Evolutionary conservation across 257 asterid genomes (phyloP), one percentile per base, ranked within the genome.

Genomic region (Primulina huaijiensis): DNA sequence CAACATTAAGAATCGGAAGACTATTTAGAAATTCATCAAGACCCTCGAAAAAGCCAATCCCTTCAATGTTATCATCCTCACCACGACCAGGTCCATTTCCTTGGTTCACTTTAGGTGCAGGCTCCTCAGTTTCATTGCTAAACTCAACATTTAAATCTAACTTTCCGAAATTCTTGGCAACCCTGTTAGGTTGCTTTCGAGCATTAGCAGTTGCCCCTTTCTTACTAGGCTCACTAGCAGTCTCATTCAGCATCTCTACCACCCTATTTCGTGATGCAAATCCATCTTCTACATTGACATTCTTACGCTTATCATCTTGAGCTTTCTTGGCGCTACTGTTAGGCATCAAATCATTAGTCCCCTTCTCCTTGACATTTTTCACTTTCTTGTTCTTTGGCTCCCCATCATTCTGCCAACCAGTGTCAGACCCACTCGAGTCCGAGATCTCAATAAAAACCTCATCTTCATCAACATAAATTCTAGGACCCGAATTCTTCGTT

Each of bases 1-100:
- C 94, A 61, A 66, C 90, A 62, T 72, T 81, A 73, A 83, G 86
- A 70, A 81, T 82, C 1, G 95, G 92, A 68, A 85, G 90, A 80
- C 82, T 82, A 76, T 79, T 82, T 25, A 90, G 81, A 79, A 80
- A 88, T 60, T 90, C 97, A 66, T 88, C 97, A 73, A 90, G 95
- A 60, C 97, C 95, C 81, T 90, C 97, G 40, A 90, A 90, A 43
- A 88, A 88, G 34, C 84, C 93, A 63, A 63, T 67, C 37, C 92
- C 96, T 73, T 87, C 96, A 64, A 88, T 80, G 62, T 76, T 84
- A 60, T 85, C 93, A 67, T 86, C 93, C 75, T 74, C 88, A 7
- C 86, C 82, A 2, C 81, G 82, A 16, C 84, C 87, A 57, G 78
- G 64, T 64, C 78, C 92, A 72, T 76, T 77, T 12, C 67, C 88